Evolutionary conservation across 768 basidiomycete genomes (phyloP).

Genomic region (Amanita rubescens): DNA sequence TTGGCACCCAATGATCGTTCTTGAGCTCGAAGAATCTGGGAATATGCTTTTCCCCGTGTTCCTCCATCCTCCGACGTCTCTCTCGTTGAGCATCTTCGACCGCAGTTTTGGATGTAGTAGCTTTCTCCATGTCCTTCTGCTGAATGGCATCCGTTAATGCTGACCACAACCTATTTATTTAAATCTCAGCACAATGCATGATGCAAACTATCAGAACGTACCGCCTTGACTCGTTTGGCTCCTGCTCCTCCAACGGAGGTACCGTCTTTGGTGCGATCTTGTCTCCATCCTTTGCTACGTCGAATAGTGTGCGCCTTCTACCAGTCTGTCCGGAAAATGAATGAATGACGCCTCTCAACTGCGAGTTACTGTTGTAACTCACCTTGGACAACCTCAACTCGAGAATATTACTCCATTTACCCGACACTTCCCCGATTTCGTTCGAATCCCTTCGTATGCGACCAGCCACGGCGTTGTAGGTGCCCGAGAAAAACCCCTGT

Average conservation of each 20-base stretch:
- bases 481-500: conserved; percentile 91
- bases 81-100: conserved; percentile 94
- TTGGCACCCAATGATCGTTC: conserved; percentile 80
- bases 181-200: background rate
- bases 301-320: conserved; percentile 73
- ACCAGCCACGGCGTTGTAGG: conserved; percentile 87
- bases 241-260: conserved; percentile 81
- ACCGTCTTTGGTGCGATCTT: conserved; percentile 77
- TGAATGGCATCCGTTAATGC: conserved; percentile 80
- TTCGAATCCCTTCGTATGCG: conserved; percentile 56
- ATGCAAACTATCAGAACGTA: conserved; percentile 23
- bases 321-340: conserved; percentile 40
- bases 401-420: conserved; percentile 89
- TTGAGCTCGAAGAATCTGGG: conserved; percentile 74
- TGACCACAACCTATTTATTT: conserved; percentile 59
- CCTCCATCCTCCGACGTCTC: conserved; percentile 63
- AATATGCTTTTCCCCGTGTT: conserved; percentile 57
- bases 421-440: conserved; percentile 80
- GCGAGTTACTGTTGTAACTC: conserved; percentile 11
- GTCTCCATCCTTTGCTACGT: conserved; percentile 69
- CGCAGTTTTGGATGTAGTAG: conserved; percentile 80
- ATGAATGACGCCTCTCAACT: background rate
- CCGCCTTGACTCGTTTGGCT: conserved; percentile 85
- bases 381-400: conserved; percentile 73
- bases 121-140: conserved; percentile 88